phyloP scores from a whole-genome alignment of 2,329 filamentous ascomycete genomes.

The Myriangium duriaei region DNA sequence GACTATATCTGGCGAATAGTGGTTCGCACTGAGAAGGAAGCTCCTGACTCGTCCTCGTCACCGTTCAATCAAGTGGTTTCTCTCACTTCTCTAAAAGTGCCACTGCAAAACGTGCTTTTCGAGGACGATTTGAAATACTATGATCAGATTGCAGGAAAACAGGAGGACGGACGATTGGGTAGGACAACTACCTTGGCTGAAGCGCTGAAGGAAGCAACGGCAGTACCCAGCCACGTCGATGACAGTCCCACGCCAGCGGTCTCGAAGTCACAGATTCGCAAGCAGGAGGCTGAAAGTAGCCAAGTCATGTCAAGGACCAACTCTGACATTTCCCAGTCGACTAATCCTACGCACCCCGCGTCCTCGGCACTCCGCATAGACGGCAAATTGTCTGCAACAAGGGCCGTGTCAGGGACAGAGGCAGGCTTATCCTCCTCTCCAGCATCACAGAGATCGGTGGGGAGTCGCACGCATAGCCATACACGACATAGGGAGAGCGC shows the following conservation, averaged over 20 bases:
- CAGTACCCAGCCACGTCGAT: constrained; percentile 48
- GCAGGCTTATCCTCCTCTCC: constrained; percentile 22
- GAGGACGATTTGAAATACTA: constrained; percentile 56
- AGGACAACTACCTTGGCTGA: constrained; percentile 60
- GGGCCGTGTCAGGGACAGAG: constrained; percentile 7
- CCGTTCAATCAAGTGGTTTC: constrained; percentile 57
- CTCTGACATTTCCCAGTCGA: constrained; percentile 3
- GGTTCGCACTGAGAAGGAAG: constrained; percentile 51
- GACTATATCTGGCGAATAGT: constrained; percentile 88
- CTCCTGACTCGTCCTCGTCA: constrained; percentile 27
- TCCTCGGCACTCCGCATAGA: constrained; percentile 6
- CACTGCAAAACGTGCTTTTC: constrained; percentile 83
- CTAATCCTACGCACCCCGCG: not conserved
- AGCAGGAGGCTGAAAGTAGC: not conserved
- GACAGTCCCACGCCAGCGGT: not conserved
- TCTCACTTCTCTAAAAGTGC: constrained; percentile 62
- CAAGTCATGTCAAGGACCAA: constrained; percentile 2
- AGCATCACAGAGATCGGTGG: constrained; percentile 19
- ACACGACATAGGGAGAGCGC: constrained; percentile 40
- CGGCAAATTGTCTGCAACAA: constrained; percentile 1
- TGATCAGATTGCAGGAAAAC: constrained; percentile 16
- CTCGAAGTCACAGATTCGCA: not conserved
- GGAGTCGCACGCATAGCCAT: constrained; percentile 23
- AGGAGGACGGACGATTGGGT: constrained; percentile 20
- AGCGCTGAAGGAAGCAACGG: constrained; percentile 81